A percentile compares a stretch with the other conserved stretches of the same genome.
These are phyloP conservation scores for Craterostigma plantagineum DNA, from an alignment of 257 asterid genomes.

Conservation along the genomic window DNA sequence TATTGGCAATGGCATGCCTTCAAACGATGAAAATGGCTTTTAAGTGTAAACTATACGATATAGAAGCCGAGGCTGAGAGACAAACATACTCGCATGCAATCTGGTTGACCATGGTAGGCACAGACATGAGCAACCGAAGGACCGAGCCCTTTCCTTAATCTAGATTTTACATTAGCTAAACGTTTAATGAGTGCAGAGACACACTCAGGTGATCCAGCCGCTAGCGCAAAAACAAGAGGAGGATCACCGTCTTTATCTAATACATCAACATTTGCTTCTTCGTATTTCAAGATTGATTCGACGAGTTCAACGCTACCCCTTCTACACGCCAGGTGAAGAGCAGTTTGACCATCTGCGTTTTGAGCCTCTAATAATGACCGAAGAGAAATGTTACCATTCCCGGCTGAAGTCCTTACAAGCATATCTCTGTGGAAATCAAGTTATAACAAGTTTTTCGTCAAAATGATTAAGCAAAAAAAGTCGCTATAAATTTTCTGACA, in stretches of 20 bases:
- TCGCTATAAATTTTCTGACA: constrained; percentile 1
- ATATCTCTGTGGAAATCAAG: constrained; percentile 38
- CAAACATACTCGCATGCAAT: constrained; percentile 93
- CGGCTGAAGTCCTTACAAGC: constrained; percentile 38
- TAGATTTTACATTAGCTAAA: constrained; percentile 76
- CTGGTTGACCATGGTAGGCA: constrained; percentile 99
- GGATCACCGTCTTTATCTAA: constrained; percentile 97
- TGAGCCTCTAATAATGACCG: constrained; percentile 64
- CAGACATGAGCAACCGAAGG: constrained; percentile 98
- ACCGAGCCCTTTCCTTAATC: constrained; percentile 94
- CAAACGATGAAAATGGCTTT: no score
- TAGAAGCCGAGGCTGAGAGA: no score
- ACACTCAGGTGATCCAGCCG: constrained; percentile 97
- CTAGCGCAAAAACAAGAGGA: constrained; percentile 95
- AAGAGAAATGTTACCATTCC: constrained; percentile 24
- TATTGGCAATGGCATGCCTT: no score
- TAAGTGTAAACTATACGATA: no score
- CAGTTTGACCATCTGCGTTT: constrained; percentile 93
- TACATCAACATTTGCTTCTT: constrained; percentile 78
- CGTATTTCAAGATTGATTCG: constrained; percentile 58
- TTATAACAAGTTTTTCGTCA: constrained; percentile 9
- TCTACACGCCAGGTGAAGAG: constrained; percentile 95
- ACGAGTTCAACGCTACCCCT: constrained; percentile 86
- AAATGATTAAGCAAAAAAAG: constrained; percentile 6
- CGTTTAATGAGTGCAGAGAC: constrained; percentile 70